These are phyloP conservation scores for Lasiodiplodia gonubiensis DNA, from an alignment of 2,329 filamentous ascomycete species.

Conservation along the genomic window DNA sequence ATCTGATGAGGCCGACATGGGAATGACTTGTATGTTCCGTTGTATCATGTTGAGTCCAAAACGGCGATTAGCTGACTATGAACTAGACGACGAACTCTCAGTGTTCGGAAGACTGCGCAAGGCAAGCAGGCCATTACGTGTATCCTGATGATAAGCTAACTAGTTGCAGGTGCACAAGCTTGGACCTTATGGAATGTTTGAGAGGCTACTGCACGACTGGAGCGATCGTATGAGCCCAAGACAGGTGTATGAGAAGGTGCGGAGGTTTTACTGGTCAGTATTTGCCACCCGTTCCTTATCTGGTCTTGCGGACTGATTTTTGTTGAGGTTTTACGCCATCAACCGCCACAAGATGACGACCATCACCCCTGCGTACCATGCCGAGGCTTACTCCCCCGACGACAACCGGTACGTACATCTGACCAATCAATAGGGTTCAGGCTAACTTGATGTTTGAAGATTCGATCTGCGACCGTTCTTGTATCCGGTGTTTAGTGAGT, in stretches of 20 bases:
- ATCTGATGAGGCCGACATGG: constrained; percentile 62
- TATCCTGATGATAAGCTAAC: constrained; percentile 30
- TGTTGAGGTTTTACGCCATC: constrained; percentile 62
- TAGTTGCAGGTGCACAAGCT: constrained; percentile 49
- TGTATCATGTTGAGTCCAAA: too few species aligned
- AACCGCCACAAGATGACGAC: constrained; percentile 71
- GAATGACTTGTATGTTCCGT: constrained; percentile 40
- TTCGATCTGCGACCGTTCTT: constrained; percentile 58
- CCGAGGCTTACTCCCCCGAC: constrained; percentile 59
- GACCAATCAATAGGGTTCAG: background rate
- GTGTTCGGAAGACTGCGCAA: constrained; percentile 62
- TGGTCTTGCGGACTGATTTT: background rate
- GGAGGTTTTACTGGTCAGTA: constrained; percentile 44
- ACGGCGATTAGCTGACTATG: background rate
- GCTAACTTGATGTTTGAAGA: constrained; percentile 32
- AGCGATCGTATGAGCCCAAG: constrained; percentile 46
- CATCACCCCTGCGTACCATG: constrained; percentile 63
- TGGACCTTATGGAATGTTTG: constrained; percentile 61
- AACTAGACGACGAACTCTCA: constrained; percentile 56
- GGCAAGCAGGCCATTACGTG: constrained; percentile 29
- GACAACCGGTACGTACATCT: constrained; percentile 64
- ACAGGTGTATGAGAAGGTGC: constrained; percentile 55
- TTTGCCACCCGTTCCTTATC: background rate
- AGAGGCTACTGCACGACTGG: constrained; percentile 60
- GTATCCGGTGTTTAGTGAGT: constrained; percentile 51